Percentiles rank a stretch among this genome's conserved stretches.
phyloP scores from a whole-genome alignment of 202 grass and related monocot genomes.

The Sporobolus alterniflorus region DNA sequence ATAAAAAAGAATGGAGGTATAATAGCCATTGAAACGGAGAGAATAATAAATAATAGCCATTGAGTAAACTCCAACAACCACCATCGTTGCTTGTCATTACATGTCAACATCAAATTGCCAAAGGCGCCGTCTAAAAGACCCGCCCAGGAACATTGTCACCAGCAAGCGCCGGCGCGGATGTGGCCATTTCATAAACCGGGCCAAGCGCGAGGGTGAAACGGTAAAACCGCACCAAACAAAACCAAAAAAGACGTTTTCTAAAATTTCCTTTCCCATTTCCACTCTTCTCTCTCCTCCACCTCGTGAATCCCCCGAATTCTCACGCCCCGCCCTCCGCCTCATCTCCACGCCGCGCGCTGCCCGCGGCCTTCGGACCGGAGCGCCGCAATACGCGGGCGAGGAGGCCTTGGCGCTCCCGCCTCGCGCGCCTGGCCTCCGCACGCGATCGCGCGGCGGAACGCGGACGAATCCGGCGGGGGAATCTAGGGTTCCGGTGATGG shows the following conservation, averaged over 20 bases:
- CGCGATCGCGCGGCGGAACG: slow-evolving; percentile 41
- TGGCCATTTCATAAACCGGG: not conserved
- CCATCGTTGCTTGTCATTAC: no score
- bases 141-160: not conserved
- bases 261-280: not conserved
- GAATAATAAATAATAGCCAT: no score
- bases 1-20: no score
- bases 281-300: slow-evolving; percentile 31
- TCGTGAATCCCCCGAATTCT: slow-evolving; percentile 20
- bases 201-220: not conserved
- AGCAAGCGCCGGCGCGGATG: not conserved
- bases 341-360: slow-evolving; percentile 21
- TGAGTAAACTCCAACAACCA: no score
- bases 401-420: slow-evolving; percentile 8
- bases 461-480: slow-evolving; percentile 14
- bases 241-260: slow-evolving; percentile 39
- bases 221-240: slow-evolving; percentile 16
- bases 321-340: not conserved
- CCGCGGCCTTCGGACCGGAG: slow-evolving; percentile 34
- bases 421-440: not conserved
- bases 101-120: no score
- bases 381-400: slow-evolving; percentile 16
- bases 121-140: no score
- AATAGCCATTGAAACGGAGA: no score
- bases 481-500: slow-evolving; percentile 36